Base-by-base conservation (phyloP, 192 early-diverging fungal genomes). In the Backusella tuberculispora region DNA sequence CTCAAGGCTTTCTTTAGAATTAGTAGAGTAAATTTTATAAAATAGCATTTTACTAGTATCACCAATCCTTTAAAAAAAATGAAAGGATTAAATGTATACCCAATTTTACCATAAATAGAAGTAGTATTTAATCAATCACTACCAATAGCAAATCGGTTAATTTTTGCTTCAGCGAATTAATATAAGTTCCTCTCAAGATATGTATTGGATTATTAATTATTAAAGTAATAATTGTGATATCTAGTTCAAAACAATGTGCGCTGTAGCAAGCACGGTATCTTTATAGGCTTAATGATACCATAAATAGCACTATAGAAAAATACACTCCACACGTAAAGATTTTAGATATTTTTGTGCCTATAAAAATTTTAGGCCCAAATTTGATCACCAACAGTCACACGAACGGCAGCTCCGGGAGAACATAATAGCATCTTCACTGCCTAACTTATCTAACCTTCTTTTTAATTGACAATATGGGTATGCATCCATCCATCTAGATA, bases 401-500 rank as follows among this genome's bases (percentile, higher is more conserved):
- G 26, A 60, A 26, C 53, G 19, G 53, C 10, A 12, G 21, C 53
- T 60, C 29, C 53, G 53, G 53, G 26, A 21, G 50, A 56, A 60
- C 53, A 60, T 60, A 60, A 60, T 26, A 60, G 24, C 26, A 26
- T 21, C 53, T 12, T 24, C 53, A 60, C 26, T 47, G 21, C 43
- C 24, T 45, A 75, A 75, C 44, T 44, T 44, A 53, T 69, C 43
- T 29, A 78, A 64, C 76, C 80, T 74, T 67, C 71, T 77, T 75
- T 74, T 66, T 72, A 74, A 66, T 43, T 69, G 53, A 70, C 75
- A 81, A 65, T 70, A 81, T 81, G 80, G 80, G 80, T 81, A 74
- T 47, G 78, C 66, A 74, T 71, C 74, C 74, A 77, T 76, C 75
- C 72, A 80, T 80, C 71, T 48, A 72, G 46, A 73, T 50, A n/a